These are phyloP conservation scores for Phylloporus arenicola DNA, from an alignment of 768 basidiomycete species.

Conservation along the genomic window DNA sequence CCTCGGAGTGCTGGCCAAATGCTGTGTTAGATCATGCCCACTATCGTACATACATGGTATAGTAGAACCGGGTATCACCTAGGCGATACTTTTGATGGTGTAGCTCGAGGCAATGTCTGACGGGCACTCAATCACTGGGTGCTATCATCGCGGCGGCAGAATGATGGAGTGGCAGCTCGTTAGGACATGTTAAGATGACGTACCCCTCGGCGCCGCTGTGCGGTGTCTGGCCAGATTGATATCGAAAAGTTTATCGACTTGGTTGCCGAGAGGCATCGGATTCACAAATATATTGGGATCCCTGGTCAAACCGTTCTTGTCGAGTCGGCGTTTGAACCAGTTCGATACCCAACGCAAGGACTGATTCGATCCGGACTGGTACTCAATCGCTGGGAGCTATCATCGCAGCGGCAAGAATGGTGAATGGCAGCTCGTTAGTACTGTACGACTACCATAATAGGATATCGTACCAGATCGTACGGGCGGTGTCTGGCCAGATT, in stretches of 20 bases:
- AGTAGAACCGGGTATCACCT: background rate
- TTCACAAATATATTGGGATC: background rate
- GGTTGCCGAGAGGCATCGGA: background rate
- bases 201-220: background rate
- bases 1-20: background rate
- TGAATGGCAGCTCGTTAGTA: background rate
- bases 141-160: background rate
- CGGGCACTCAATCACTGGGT: background rate
- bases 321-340: background rate
- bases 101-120: background rate
- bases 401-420: background rate
- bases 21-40: background rate
- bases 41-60: background rate
- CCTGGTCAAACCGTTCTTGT: too few relatives aligned
- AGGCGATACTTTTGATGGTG: background rate
- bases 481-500: background rate
- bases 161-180: background rate
- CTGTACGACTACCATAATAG: too few relatives aligned
- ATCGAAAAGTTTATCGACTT: background rate
- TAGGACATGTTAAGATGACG: background rate
- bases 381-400: background rate
- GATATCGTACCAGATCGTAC: background rate
- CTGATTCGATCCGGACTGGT: too few relatives aligned
- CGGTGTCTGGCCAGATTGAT: background rate
- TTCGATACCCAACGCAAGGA: too few relatives aligned